These are phyloP conservation scores for Neurospora sp. DNA, from an alignment of 2,329 filamentous ascomycete genomes.

Conservation along the genomic window DNA sequence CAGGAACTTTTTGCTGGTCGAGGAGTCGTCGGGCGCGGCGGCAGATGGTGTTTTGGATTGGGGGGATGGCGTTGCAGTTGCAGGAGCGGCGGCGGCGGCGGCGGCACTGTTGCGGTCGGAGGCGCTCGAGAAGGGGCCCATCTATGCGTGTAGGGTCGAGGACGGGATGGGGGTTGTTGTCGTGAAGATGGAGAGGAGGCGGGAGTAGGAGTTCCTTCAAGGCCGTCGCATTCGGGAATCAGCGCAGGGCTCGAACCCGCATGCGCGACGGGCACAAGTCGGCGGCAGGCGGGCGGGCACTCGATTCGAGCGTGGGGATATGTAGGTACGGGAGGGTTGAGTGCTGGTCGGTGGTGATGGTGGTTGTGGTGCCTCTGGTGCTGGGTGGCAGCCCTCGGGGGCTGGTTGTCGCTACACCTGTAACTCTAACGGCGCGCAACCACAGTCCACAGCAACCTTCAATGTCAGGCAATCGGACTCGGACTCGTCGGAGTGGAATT, in stretches of 20 bases:
- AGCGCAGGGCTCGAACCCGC: background rate
- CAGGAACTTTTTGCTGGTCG: conserved; percentile 36
- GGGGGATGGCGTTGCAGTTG: conserved; percentile 6
- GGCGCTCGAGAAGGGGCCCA: conserved; percentile 30
- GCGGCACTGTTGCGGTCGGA: conserved; percentile 26
- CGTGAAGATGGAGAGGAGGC: background rate
- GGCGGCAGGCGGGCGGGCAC: background rate
- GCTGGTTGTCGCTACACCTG: background rate
- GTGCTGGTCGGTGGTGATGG: background rate
- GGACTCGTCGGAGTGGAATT: background rate
- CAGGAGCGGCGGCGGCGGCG: conserved; percentile 22
- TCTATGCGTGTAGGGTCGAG: conserved; percentile 27
- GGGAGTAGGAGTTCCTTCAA: background rate
- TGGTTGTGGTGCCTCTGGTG: background rate
- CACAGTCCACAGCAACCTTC: background rate
- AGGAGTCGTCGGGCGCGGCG: conserved; percentile 27
- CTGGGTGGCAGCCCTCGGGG: background rate
- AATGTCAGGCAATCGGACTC: background rate
- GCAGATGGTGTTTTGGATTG: conserved; percentile 15
- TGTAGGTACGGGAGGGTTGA: background rate
- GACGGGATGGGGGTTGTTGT: background rate
- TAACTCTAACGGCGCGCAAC: background rate
- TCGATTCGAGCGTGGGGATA: background rate
- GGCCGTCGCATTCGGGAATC: background rate
- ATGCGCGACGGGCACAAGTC: background rate